Conservation (phyloP, 2,329 filamentous ascomycete genomes). For the Aspergillus sp. region DNA sequence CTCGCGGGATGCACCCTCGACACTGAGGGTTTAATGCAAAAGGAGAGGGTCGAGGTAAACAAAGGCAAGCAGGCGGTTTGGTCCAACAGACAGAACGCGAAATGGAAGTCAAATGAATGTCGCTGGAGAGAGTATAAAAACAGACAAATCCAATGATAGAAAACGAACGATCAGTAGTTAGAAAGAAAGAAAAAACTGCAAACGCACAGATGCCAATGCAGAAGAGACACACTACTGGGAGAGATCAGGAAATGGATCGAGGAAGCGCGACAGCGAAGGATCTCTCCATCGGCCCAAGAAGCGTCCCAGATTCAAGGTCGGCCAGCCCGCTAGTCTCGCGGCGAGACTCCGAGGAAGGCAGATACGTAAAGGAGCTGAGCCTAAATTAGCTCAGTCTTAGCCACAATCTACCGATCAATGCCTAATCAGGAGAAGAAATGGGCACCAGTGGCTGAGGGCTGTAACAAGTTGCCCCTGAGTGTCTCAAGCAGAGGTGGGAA, state of each 20-base stretch:
- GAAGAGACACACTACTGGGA: not conserved
- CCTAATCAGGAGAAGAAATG: slow-evolving; percentile 9
- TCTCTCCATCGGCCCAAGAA: not conserved
- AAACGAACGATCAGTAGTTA: not conserved
- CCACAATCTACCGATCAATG: not conserved
- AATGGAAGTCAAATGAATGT: slow-evolving; percentile 4
- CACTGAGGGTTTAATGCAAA: not conserved
- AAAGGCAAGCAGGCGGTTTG: not conserved
- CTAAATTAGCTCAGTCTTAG: slow-evolving; percentile 4
- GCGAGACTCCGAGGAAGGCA: not conserved
- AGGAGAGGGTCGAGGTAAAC: not conserved
- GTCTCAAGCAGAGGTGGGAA: slow-evolving; percentile 15
- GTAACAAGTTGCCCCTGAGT: slow-evolving; percentile 22
- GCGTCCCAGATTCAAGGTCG: not conserved
- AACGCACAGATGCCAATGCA: not conserved
- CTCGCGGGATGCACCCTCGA: not conserved
- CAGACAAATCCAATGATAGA: not conserved
- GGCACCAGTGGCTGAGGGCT: slow-evolving; percentile 15
- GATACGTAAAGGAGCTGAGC: slow-evolving; percentile 4
- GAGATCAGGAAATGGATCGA: not conserved
- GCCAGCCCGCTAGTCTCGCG: not conserved
- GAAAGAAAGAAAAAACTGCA: not conserved
- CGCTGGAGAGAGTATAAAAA: not conserved
- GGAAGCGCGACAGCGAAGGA: not conserved
- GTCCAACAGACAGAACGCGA: not conserved